phyloP scores from a whole-genome alignment of 1,284 basidiomycete species.

The Ganoderma meredithae region DNA sequence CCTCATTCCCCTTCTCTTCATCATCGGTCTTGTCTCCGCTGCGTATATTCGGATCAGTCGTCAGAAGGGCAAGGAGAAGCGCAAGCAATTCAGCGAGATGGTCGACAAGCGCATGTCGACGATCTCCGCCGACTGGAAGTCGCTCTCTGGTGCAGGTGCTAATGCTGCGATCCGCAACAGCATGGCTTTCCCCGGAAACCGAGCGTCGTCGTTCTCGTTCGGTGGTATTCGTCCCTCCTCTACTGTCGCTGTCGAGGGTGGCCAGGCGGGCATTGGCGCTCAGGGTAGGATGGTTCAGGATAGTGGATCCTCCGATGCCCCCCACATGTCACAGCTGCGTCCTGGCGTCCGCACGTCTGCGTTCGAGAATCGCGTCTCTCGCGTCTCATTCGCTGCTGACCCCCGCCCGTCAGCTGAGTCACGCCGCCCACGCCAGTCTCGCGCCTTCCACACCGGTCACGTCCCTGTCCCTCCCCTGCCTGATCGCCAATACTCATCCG shows the following conservation, averaged over 20 bases:
- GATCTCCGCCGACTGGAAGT: slow-evolving; percentile 79
- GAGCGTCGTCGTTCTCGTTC: slow-evolving; percentile 63
- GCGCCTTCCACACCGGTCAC: slow-evolving; percentile 63
- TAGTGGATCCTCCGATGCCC: slow-evolving; percentile 37
- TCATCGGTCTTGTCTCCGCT: slow-evolving; percentile 54
- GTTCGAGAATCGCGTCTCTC: slow-evolving; percentile 52
- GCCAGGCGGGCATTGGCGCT: slow-evolving; percentile 53
- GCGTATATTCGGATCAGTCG: slow-evolving; percentile 62
- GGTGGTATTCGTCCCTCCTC: slow-evolving; percentile 61
- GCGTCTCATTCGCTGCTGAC: slow-evolving; percentile 78
- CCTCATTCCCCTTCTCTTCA: slow-evolving; percentile 72
- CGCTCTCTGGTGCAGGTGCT: slow-evolving; percentile 76
- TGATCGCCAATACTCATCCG: slow-evolving; percentile 47
- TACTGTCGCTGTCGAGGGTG: slow-evolving; percentile 54
- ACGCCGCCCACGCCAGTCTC: slow-evolving; percentile 53
- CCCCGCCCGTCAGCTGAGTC: slow-evolving; percentile 67
- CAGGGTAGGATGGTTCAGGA: slow-evolving; percentile 38
- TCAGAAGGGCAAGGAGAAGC: slow-evolving; percentile 62
- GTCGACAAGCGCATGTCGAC: slow-evolving; percentile 87
- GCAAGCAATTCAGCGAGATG: slow-evolving; percentile 72
- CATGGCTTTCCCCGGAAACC: slow-evolving; percentile 58
- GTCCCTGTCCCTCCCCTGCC: slow-evolving; percentile 58
- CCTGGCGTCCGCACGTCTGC: slow-evolving; percentile 50
- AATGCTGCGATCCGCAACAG: slow-evolving; percentile 75
- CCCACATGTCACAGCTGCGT: slow-evolving; percentile 60